A percentile compares a stretch with the other conserved stretches of the same genome.
Evolutionary conservation across 2,329 filamentous ascomycete species (phyloP).

Genomic region (Colletotrichum orbiculare): DNA sequence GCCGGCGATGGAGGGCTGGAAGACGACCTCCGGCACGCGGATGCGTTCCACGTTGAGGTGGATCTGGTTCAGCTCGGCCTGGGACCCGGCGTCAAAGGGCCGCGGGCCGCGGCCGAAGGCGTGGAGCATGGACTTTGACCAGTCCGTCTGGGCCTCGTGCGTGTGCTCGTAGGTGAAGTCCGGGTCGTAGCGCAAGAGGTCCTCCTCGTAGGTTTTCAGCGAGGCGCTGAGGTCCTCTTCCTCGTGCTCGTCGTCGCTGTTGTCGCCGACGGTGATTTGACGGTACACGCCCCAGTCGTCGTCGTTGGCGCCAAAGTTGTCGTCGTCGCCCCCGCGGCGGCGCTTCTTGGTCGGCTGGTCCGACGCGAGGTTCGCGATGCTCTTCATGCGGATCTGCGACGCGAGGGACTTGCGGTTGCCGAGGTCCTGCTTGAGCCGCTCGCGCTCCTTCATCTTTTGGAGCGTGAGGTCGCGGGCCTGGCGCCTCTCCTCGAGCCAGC

Average conservation of each 20-base stretch:
- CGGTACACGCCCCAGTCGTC: slow-evolving; percentile 98
- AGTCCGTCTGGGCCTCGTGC: slow-evolving; percentile 91
- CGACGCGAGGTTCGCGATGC: slow-evolving; percentile 92
- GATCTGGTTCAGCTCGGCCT: slow-evolving; percentile 84
- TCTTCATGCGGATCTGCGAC: slow-evolving; percentile 98
- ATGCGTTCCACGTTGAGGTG: slow-evolving; percentile 98
- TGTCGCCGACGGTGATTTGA: slow-evolving; percentile 85
- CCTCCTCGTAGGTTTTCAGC: slow-evolving; percentile 82
- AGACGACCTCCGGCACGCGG: slow-evolving; percentile 91
- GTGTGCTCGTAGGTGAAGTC: slow-evolving; percentile 93
- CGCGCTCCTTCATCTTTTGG: slow-evolving; percentile 90
- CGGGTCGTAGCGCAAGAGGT: slow-evolving; percentile 87
- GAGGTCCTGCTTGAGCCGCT: slow-evolving; percentile 91
- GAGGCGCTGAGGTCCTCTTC: slow-evolving; percentile 84
- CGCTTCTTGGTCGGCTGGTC: slow-evolving; percentile 88
- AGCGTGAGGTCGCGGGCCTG: slow-evolving; percentile 76
- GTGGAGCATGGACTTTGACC: slow-evolving; percentile 92
- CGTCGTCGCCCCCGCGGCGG: slow-evolving; percentile 88
- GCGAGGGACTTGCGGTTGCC: slow-evolving; percentile 97
- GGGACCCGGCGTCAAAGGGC: slow-evolving; percentile 83
- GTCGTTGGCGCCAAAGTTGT: slow-evolving; percentile 96
- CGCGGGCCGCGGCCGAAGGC: slow-evolving; percentile 90
- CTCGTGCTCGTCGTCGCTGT: slow-evolving; percentile 89
- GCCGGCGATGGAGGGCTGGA: slow-evolving; percentile 91
- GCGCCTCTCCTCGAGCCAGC: slow-evolving; percentile 87